A percentile compares a stretch with the other conserved stretches of the same genome.
phyloP scores from a whole-genome alignment of 305 asterid species.

The Euphrasia arctica region DNA sequence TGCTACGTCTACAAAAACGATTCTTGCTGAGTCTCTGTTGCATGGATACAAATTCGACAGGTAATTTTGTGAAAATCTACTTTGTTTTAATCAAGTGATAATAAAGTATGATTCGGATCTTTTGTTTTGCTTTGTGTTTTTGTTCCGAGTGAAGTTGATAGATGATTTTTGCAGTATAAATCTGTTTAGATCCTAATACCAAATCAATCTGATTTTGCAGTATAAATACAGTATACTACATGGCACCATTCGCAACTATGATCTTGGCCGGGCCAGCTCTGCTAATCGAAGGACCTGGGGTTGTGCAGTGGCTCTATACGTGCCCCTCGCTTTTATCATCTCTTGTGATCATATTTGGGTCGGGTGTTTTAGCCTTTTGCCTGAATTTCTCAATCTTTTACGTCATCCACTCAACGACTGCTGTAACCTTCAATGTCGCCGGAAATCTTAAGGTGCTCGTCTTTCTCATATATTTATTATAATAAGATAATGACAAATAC shows the following conservation, averaged over 20 bases:
- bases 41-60: constrained; percentile 95
- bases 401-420: constrained; percentile 91
- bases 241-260: constrained; percentile 95
- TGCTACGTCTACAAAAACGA: constrained; percentile 94
- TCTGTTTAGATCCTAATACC: neutral
- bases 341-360: constrained; percentile 62
- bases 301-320: constrained; percentile 59
- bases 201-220: constrained; percentile 36
- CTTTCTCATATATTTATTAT: neutral
- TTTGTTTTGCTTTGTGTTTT: neutral
- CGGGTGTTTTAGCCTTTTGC: constrained; percentile 82
- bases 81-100: neutral
- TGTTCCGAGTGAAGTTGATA: too few species aligned
- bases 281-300: constrained; percentile 74
- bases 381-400: constrained; percentile 86
- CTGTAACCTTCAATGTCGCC: constrained; percentile 92
- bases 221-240: constrained; percentile 89
- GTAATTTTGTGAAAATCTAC: constrained; percentile 28
- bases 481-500: neutral
- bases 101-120: neutral
- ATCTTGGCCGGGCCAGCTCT: constrained; percentile 71
- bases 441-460: constrained; percentile 78
- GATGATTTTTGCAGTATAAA: neutral
- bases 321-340: constrained; percentile 55
- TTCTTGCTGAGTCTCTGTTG: constrained; percentile 88